These are phyloP conservation scores for Carex kokanica DNA, from an alignment of 176 grass and related monocot genomes.

Conservation along the genomic window DNA sequence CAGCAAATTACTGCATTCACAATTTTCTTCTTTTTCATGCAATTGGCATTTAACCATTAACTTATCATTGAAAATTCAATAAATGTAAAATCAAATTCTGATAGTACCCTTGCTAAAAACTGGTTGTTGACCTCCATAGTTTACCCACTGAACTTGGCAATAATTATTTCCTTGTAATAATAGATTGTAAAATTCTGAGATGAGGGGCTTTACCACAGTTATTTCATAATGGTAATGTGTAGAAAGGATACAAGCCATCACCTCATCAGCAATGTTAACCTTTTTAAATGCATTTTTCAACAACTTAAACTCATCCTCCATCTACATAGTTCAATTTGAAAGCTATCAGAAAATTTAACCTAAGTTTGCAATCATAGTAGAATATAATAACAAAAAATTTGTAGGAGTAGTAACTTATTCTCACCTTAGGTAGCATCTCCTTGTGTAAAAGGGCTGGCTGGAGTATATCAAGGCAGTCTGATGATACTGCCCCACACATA, in stretches of 20 bases:
- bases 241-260: constrained; percentile 66
- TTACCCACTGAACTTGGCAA: neutral
- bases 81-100: neutral
- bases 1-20: neutral
- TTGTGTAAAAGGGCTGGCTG: constrained; percentile 58
- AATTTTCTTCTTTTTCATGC: neutral
- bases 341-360: neutral
- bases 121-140: neutral
- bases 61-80: neutral
- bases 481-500: constrained; percentile 52
- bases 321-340: constrained; percentile 35
- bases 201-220: neutral
- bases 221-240: neutral
- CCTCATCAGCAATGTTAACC: constrained; percentile 49
- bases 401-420: neutral
- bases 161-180: neutral
- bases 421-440: constrained; percentile 47
- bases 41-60: too few relatives aligned
- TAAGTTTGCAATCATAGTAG: neutral
- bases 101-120: neutral
- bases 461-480: constrained; percentile 72
- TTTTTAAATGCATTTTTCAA: constrained; percentile 53
- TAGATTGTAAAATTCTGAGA: neutral
- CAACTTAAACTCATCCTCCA: constrained; percentile 56
- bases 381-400: neutral